Evolutionary conservation across 1,284 basidiomycete species (phyloP).

Genomic region (Omphalotus olearius): DNA sequence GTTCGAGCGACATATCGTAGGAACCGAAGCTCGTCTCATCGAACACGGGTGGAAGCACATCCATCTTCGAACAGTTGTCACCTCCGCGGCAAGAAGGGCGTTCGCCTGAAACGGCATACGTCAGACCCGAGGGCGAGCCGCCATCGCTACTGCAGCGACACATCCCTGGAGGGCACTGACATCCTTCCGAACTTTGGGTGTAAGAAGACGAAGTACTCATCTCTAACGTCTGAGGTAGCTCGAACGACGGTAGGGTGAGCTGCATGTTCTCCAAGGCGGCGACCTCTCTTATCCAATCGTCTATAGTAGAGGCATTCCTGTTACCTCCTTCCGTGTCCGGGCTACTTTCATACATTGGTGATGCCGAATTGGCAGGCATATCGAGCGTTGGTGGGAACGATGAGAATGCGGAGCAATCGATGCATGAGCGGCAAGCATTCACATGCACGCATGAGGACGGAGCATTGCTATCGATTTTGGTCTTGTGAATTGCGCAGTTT

Average conservation of each 20-base stretch:
- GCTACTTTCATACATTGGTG: slow-evolving; percentile 27
- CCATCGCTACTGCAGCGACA: neutral
- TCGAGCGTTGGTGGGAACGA: slow-evolving; percentile 34
- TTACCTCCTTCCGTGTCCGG: neutral
- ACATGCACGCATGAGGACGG: slow-evolving; percentile 41
- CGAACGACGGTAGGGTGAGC: neutral
- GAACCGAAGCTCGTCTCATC: neutral
- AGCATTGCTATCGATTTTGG: slow-evolving; percentile 28
- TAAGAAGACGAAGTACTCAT: neutral
- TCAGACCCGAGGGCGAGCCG: neutral
- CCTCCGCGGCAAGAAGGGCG: neutral
- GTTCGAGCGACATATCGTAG: neutral
- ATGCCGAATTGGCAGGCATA: slow-evolving; percentile 25
- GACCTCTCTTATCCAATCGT: slow-evolving; percentile 8
- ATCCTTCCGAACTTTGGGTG: neutral
- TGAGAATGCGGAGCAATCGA: slow-evolving; percentile 51
- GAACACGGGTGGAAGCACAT: no score
- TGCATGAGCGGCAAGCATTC: slow-evolving; percentile 45
- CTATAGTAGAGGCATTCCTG: slow-evolving; percentile 1
- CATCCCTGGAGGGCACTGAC: neutral
- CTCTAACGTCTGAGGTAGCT: neutral
- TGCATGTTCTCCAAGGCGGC: slow-evolving; percentile 1
- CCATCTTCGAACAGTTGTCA: neutral
- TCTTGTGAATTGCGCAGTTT: slow-evolving; percentile 43
- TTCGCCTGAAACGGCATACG: neutral